Conservation (phyloP, 1,139 yeast species). For the Kodamaea arcana region DNA sequence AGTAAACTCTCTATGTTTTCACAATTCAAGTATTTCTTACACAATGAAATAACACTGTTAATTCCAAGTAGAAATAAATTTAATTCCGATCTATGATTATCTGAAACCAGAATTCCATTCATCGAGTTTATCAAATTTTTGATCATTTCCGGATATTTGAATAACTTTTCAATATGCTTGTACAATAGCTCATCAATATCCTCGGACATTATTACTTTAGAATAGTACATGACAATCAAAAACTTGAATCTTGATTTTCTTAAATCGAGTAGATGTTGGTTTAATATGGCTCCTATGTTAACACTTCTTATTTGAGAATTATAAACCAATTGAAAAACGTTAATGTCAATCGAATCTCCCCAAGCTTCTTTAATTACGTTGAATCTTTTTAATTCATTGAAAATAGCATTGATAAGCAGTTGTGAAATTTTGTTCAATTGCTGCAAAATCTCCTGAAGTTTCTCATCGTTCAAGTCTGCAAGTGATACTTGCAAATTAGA, state of each 20-base stretch:
- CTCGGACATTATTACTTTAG: slow-evolving; percentile 1
- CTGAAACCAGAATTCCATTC: slow-evolving; percentile 1
- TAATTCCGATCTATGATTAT: slow-evolving; percentile 4
- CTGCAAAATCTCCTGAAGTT: slow-evolving; percentile 13
- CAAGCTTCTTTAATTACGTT: background rate
- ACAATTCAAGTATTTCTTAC: slow-evolving; percentile 2
- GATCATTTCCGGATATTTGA: slow-evolving; percentile 6
- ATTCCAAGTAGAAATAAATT: slow-evolving; percentile 2
- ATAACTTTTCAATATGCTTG: slow-evolving; percentile 7
- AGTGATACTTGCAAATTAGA: slow-evolving; percentile 4
- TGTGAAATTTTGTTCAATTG: slow-evolving; percentile 8
- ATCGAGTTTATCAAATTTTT: slow-evolving; percentile 5
- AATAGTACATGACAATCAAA: slow-evolving; percentile 3
- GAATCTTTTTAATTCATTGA: slow-evolving; percentile 5
- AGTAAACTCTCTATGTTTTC: slow-evolving; percentile 2
- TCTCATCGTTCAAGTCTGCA: slow-evolving; percentile 9
- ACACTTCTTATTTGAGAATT: slow-evolving; percentile 14
- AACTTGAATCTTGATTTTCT: slow-evolving; percentile 2
- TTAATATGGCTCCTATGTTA: slow-evolving; percentile 12
- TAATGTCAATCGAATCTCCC: slow-evolving; percentile 2
- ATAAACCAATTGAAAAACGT: slow-evolving; percentile 16
- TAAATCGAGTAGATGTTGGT: slow-evolving; percentile 1
- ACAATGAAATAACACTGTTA: slow-evolving; percentile 4
- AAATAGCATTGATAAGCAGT: slow-evolving; percentile 8
- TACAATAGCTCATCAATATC: background rate